phyloP scores from a whole-genome alignment of 495 filamentous ascomycete species.

The Cercophora newfieldiana region DNA sequence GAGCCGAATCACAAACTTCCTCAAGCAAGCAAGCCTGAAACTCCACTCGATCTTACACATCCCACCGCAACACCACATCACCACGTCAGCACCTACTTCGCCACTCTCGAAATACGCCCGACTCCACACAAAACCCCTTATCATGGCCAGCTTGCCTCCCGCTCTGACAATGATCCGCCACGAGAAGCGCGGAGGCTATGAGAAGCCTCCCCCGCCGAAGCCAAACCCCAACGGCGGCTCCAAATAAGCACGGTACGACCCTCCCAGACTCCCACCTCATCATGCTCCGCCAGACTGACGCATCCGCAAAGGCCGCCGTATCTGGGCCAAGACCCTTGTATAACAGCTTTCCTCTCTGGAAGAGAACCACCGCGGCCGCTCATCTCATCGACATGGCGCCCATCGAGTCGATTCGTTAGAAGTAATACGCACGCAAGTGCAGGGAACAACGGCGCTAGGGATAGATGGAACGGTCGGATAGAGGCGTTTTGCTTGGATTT shows the following conservation, averaged over 20 bases:
- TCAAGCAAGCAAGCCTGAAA: not conserved
- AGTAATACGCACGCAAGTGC: not conserved
- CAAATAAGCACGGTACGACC: conserved; percentile 2
- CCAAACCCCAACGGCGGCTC: conserved; percentile 9
- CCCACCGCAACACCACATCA: not conserved
- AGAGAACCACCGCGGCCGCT: not conserved
- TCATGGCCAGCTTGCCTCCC: not conserved
- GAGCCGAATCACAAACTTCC: not conserved
- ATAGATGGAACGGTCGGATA: not conserved
- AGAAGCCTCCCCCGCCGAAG: conserved; percentile 19
- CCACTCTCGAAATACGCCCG: not conserved
- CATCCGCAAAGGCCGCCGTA: not conserved
- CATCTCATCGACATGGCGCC: not conserved
- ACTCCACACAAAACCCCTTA: not conserved
- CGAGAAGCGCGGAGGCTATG: conserved; percentile 15
- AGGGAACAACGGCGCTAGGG: not conserved
- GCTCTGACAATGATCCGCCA: not conserved
- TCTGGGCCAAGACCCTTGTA: not conserved
- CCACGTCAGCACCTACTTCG: not conserved
- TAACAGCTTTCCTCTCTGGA: not conserved
- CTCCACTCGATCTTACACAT: not conserved
- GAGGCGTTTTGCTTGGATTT: conserved; percentile 8
- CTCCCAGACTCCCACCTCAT: not conserved
- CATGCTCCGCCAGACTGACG: not conserved
- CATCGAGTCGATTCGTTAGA: not conserved